Base-by-base conservation (phyloP, 179 eudicot species). In the Sideroxylon spinosum region DNA sequence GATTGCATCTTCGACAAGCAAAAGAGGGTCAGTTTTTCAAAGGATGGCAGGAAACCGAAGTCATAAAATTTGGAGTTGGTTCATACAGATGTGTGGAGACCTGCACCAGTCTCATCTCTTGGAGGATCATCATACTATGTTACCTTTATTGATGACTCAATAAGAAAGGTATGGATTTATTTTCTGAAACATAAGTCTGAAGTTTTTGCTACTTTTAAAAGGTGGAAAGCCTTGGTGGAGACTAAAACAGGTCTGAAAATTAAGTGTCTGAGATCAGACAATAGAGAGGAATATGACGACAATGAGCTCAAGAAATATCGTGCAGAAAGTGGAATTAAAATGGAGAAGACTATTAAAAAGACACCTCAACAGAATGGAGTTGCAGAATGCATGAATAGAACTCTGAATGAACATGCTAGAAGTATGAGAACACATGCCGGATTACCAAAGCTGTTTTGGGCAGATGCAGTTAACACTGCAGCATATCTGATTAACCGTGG, bases 391-490 rank as follows among this genome's bases (percentile, higher is more conserved):
- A 77, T 77, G 74, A 68, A 77, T 13, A 9, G 32, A 77, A 68
- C 66, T 5, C 29, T 68, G 56, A 77, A 59, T 53, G 32, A 77
- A 37, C 37, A 56, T 4, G 65, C 79, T 16, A 26, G 7, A 20
- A 68, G 80, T 29, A 68, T 77, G 66, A n/a, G 68, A 5, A 55
- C 67, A 66, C 78, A 74, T 22, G 25, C 69, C 9, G 73, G 78
- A 1, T 14, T 80, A 4, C 75, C 69, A 5, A 80, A 75, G 16
- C 50, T 10, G 13, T 53, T 73, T 19, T 66, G 82, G 74, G 68
- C 9, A 9, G 70, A 65, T 11, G 37, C 46, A 20, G 78, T 74
- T 2, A 44, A 20, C 29, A 66, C 56, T 26, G 28, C 44, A 28
- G 32, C 53, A 7, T 79, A 74, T 25, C 23, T 65, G 68, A 65